Base-by-base conservation (phyloP, 805 yeast species). In the Metschnikowia amazonensis region DNA sequence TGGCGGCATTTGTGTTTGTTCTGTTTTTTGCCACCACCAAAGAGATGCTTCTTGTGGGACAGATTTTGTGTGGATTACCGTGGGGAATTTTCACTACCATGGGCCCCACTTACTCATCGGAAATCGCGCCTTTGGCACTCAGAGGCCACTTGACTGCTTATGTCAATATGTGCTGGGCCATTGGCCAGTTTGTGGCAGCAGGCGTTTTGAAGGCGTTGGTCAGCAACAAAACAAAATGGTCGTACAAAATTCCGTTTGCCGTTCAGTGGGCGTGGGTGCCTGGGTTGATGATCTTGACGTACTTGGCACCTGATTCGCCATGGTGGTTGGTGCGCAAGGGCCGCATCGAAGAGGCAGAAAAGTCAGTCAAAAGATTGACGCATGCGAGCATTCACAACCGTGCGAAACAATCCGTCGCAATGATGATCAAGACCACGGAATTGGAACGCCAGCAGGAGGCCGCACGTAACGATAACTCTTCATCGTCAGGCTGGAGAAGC, bases 261-360 rank as follows among this genome's bases (percentile, higher is more conserved):
- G 47, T 80, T 7, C 86, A 80, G 62, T 80, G 84, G 84, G 60
- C 70, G 5, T 80, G 82, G 82, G 76, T 81, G 9, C 57, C 71
- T 8, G 79, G 80, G 28, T 57, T 80, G 24, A 53, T 70, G 24
- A 53, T 69, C 42, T 70, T 72, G 14, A 66, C 73, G 9, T 64
- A 47, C 44, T 58, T 75, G 5, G 76, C 80, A 33, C 84, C 84
- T 7, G 84, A 79, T 45, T 75, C 80, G 9, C 84, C 84, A 23
- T 74, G 79, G 74, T 79, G 79, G 77, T 60, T 77, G 36, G 70
- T 74, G 3, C 69, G 72, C 45, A 66, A 67, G 49, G 74, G 72
- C 3, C 60, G 61, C 39, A 41, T 56, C 16, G 66, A 62, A 0
- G 74, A 74, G 5, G 84, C 85, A 10, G 67, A 64, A 56, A 31